A percentile compares a stretch with the other conserved stretches of the same genome.
Conservation (phyloP, 1,284 basidiomycete species). For the Trichosporon sp. region DNA sequence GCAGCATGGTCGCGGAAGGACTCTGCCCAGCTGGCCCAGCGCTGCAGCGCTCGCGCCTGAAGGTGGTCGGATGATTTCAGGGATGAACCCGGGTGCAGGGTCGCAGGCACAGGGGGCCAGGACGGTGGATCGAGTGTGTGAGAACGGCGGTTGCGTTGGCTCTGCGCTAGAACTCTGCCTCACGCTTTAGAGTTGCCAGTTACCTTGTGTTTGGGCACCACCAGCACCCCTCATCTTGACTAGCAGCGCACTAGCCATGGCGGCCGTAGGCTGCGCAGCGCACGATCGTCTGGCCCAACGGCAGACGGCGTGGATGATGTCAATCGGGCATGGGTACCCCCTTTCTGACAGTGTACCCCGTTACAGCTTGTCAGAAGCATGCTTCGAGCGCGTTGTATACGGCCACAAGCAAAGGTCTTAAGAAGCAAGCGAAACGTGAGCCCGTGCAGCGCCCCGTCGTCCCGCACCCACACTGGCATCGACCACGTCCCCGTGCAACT, state of each 20-base stretch:
- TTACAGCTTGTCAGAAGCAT: neutral
- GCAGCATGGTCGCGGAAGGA: no score
- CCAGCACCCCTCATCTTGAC: neutral
- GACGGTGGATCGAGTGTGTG: conserved; percentile 4
- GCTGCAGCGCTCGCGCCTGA: neutral
- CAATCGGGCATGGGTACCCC: neutral
- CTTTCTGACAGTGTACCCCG: neutral
- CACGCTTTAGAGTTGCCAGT: conserved; percentile 6
- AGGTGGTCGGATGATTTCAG: neutral
- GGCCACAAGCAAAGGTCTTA: neutral
- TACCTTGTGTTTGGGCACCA: conserved; percentile 10
- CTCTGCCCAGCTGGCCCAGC: neutral
- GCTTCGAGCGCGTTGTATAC: neutral
- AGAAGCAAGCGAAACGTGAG: neutral
- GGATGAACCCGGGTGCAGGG: neutral
- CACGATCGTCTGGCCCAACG: neutral
- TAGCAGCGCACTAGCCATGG: neutral
- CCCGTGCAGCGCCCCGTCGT: neutral
- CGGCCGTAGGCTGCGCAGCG: neutral
- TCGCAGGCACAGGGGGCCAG: neutral
- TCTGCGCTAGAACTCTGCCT: neutral
- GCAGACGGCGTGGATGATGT: no score
- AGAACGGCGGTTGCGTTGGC: neutral
- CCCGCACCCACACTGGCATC: neutral
- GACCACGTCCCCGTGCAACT: neutral